Base-by-base conservation (phyloP, 78 protist genomes). In the Monocercomonoides exilis region DNA sequence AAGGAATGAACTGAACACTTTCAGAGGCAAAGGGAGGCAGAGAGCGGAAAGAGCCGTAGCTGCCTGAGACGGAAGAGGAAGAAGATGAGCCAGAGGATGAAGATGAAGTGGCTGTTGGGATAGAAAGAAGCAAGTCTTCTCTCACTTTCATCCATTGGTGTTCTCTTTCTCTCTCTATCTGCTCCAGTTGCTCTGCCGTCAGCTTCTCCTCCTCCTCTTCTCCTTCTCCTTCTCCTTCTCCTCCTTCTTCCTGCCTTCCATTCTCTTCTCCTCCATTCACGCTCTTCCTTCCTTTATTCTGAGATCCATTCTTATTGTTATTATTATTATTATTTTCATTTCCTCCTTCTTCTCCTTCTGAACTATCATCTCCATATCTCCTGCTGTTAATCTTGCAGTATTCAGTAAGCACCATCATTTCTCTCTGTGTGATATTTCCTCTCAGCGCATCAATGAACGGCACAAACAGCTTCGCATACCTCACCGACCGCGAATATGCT, bases 391-490 rank as follows among this genome's bases (percentile, higher is more conserved):
- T 29, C 70, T 54, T 54, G 70, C 38, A 11, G 21, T 54, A 54
- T 11, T 54, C 21, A 29, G 38, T 11, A 21, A 54, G 11, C 38
- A 54, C 21, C 70, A 29, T 21, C 38, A 54, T 54, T 29, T 54
- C 70, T 29, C 21, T 21, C 38, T 21, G 38, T 29, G 70, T 54
- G 70, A 54, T 21, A 21, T 54, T 54, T 54, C 70, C 70, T 21
- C 21, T 54, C 70, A 46, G 80, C 1, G 89, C 79, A 32, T n/a
- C 2, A 41, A 43, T 11, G 84, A 88, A 85, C 29, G 84, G 80
- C 64, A 89, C 90, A 44, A 89, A 89, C 34, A n/a, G 34, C 3
- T 3, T 0, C 41, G 38, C 82, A 88, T 79, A 91, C 77, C 3
- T 43, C 33, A 34, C 41, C 38, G 86, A 89, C 35, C 46, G 54